Evolutionary conservation across 2,329 filamentous ascomycete genomes (phyloP).

Genomic region (Epicoccum nigrum): DNA sequence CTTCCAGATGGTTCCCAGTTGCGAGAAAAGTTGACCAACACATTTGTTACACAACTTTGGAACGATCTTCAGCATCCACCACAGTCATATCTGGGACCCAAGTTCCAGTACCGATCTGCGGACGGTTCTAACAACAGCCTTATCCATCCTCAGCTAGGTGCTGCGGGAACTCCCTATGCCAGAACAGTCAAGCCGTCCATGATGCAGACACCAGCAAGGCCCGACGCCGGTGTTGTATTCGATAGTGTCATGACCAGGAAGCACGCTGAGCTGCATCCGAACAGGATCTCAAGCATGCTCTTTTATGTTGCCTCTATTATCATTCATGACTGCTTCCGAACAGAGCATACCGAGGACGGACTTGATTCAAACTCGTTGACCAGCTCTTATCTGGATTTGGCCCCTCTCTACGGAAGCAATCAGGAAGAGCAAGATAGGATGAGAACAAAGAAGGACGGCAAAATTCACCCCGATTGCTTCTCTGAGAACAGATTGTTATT

Average conservation of each 20-base stretch:
- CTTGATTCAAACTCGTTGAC: slow-evolving; percentile 66
- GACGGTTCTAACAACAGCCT: slow-evolving; percentile 63
- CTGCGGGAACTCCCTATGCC: slow-evolving; percentile 71
- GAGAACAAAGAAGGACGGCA: slow-evolving; percentile 69
- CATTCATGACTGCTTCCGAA: slow-evolving; percentile 68
- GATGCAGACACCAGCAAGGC: slow-evolving; percentile 64
- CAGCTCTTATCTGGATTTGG: slow-evolving; percentile 76
- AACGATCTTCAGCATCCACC: slow-evolving; percentile 57
- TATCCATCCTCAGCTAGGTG: slow-evolving; percentile 67
- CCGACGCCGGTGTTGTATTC: slow-evolving; percentile 71
- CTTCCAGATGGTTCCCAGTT: slow-evolving; percentile 50
- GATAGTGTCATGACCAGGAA: slow-evolving; percentile 70
- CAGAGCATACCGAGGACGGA: slow-evolving; percentile 61
- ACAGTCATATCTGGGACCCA: slow-evolving; percentile 51
- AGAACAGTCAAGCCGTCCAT: slow-evolving; percentile 66
- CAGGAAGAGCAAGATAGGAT: slow-evolving; percentile 70
- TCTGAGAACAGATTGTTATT: slow-evolving; percentile 68
- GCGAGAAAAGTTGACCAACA: slow-evolving; percentile 50
- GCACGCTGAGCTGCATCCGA: slow-evolving; percentile 68
- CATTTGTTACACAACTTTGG: slow-evolving; percentile 56
- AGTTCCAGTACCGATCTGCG: slow-evolving; percentile 55
- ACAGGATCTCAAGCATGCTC: slow-evolving; percentile 74
- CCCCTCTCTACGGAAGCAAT: slow-evolving; percentile 75
- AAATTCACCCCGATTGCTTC: slow-evolving; percentile 74
- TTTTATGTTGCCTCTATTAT: slow-evolving; percentile 76